phyloP scores from a whole-genome alignment of 108 stramenopile species.

The Pseudonitzschia multiseries region DNA sequence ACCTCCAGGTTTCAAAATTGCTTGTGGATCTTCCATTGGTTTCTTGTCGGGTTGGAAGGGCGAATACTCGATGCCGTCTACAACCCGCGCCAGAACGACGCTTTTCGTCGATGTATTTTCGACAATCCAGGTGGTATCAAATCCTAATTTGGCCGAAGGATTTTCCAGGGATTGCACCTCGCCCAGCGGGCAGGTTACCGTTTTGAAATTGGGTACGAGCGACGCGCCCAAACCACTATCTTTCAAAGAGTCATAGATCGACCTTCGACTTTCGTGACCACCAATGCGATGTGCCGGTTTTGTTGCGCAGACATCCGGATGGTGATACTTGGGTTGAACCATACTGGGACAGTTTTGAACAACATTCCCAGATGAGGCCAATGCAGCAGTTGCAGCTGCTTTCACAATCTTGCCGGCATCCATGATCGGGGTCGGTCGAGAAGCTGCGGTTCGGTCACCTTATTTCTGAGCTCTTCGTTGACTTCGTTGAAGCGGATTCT shows the following conservation, averaged over 20 bases:
- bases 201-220: slow-evolving; percentile 42
- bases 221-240: slow-evolving; percentile 30
- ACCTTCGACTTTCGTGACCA: slow-evolving; percentile 16
- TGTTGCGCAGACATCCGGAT: slow-evolving; percentile 19
- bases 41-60: slow-evolving; percentile 39
- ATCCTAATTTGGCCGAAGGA: slow-evolving; percentile 30
- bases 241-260: slow-evolving; percentile 18
- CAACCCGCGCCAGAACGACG: slow-evolving; percentile 35
- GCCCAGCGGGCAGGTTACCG: slow-evolving; percentile 36
- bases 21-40: slow-evolving; percentile 38
- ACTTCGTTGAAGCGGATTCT: no score
- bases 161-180: slow-evolving; percentile 31
- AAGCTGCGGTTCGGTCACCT: not conserved
- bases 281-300: slow-evolving; percentile 9
- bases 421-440: not conserved
- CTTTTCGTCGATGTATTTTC: slow-evolving; percentile 41
- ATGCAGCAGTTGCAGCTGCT: slow-evolving; percentile 34
- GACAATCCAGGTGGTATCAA: slow-evolving; percentile 57
- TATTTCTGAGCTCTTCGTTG: no score
- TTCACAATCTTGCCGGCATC: slow-evolving; percentile 15
- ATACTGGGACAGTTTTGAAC: not conserved
- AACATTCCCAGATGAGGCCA: slow-evolving; percentile 24
- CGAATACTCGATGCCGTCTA: slow-evolving; percentile 41
- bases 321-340: slow-evolving; percentile 18
- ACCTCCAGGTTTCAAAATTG: slow-evolving; percentile 40